These are phyloP conservation scores for Phyllosticta citriasiana DNA, from an alignment of 2,329 filamentous ascomycete genomes.

Conservation along the genomic window DNA sequence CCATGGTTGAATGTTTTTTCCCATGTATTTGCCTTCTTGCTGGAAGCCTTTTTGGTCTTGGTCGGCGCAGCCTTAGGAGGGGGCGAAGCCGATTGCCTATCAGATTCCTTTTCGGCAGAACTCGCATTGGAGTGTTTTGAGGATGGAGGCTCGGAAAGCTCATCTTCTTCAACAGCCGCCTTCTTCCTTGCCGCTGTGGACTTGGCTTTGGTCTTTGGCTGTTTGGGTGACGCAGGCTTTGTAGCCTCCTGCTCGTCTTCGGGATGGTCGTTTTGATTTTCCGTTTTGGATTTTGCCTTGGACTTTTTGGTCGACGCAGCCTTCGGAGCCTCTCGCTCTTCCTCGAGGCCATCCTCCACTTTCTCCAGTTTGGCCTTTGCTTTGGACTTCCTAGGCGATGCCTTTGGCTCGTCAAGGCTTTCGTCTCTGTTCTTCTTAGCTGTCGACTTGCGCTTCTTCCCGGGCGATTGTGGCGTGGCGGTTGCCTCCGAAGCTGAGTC, in stretches of 20 bases:
- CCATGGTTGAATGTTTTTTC: background rate
- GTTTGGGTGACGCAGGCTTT: background rate
- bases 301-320: slow-evolving; percentile 5
- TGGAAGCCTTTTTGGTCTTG: slow-evolving; percentile 40
- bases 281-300: slow-evolving; percentile 2
- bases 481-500: slow-evolving; percentile 12
- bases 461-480: slow-evolving; percentile 3
- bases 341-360: background rate
- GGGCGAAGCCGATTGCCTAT: background rate
- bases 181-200: background rate
- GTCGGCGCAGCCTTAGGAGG: slow-evolving; percentile 12
- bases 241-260: background rate
- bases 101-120: background rate
- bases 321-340: background rate
- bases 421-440: slow-evolving; percentile 4
- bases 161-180: background rate
- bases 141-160: background rate
- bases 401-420: slow-evolving; percentile 11
- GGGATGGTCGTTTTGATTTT: background rate
- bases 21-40: slow-evolving; percentile 69
- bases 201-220: background rate
- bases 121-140: background rate
- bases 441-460: background rate
- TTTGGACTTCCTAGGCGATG: slow-evolving; percentile 11
- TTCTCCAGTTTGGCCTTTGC: slow-evolving; percentile 14